Evolutionary conservation across 768 basidiomycete species (phyloP), one percentile per base, ranked within the genome.

Genomic region (Daedalea quercina): DNA sequence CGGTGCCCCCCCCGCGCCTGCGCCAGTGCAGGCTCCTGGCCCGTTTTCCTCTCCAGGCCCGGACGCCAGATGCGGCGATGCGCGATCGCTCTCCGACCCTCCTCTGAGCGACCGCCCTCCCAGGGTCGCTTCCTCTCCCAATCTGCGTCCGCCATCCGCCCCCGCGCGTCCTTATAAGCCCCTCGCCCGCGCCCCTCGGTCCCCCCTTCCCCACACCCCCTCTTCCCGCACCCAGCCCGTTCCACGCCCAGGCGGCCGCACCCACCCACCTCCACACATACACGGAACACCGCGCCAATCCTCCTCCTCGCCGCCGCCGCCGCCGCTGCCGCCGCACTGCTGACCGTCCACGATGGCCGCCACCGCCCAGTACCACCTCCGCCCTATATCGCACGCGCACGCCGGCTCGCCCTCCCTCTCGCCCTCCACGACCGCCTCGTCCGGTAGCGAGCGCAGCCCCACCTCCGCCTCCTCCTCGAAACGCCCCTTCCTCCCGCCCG

Each of bases 341-440:
- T 50, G 44, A 40, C 58, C 48, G 45, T 34, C 28, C 31, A 46
- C 40, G 34, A 54, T 57, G 51, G 57, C 45, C 46, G 44, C 40
- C 41, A 54, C 54, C 47, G 67, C 50, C 51, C 50, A 67, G 45
- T 82, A 75, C 69, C 77, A 77, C 61, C 78, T 83, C 41, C 80
- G 82, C 51, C 83, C 82, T 33, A 77, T 84, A 54, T 61, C 73
- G 3, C 70, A 75, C 28, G 11, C 11, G 6, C 28, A 31, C 50
- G 70, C 75, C 4, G 75, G 76, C 46, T 79, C 80, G 31, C 74
- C 81, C 13, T 79, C 84, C 9, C 28, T 31, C 28, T 31, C 28
- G 28, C 76, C 83, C 25, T 77, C 77, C 40, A 63, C 73, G 1
- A 72, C 75, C 50, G 70, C 76, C 11, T 71, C 74, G 25, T 76